phyloP scores from a whole-genome alignment of 495 filamentous ascomycete genomes.

The Aspergillus sclerotioniger region DNA sequence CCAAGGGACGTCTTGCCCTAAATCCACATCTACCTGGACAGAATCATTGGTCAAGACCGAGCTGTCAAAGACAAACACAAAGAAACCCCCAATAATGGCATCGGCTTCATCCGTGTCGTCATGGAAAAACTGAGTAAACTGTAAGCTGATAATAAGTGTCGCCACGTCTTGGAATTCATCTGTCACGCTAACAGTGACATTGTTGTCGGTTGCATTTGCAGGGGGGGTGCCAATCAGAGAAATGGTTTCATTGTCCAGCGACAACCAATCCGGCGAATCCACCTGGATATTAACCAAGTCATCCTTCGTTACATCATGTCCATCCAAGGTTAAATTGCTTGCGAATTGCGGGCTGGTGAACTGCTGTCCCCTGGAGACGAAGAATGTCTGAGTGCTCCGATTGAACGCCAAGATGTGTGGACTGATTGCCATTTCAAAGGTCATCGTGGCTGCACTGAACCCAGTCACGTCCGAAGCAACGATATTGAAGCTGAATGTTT shows the following conservation, averaged over 20 bases:
- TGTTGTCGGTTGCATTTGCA: constrained; percentile 50
- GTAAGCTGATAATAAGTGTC: constrained; percentile 59
- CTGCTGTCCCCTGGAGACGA: constrained; percentile 52
- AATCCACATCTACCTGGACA: constrained; percentile 53
- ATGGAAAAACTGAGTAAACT: constrained; percentile 49
- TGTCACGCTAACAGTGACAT: constrained; percentile 62
- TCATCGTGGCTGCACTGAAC: constrained; percentile 63
- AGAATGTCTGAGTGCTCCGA: constrained; percentile 54
- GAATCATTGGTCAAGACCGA: constrained; percentile 51
- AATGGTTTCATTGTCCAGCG: constrained; percentile 61
- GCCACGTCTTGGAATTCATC: constrained; percentile 66
- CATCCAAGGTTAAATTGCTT: constrained; percentile 61
- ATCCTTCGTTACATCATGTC: constrained; percentile 40
- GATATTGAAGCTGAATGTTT: constrained; percentile 69
- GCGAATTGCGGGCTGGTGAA: constrained; percentile 57
- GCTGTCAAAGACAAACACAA: constrained; percentile 61
- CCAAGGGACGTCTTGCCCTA: constrained; percentile 59
- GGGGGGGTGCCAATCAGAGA: constrained; percentile 65
- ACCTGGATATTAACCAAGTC: constrained; percentile 51
- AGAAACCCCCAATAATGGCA: constrained; percentile 60
- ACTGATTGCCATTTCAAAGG: constrained; percentile 69
- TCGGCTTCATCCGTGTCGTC: constrained; percentile 46
- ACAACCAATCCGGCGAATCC: constrained; percentile 66
- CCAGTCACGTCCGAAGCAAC: constrained; percentile 79
- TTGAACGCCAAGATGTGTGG: constrained; percentile 65